Conservation (phyloP, 768 basidiomycete species). For the Pleurotus platypus region DNA sequence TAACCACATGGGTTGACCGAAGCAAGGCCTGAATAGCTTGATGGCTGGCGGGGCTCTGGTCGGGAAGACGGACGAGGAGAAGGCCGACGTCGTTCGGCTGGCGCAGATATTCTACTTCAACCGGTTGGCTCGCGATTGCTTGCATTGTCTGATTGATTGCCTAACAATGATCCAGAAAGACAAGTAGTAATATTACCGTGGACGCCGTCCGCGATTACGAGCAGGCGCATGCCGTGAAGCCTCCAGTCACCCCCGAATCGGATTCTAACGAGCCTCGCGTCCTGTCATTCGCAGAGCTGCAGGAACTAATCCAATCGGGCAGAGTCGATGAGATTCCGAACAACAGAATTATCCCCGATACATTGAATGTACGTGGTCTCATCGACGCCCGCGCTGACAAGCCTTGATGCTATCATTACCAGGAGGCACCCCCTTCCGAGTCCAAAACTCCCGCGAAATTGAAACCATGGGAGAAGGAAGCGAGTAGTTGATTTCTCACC, state of each 20-base stretch:
- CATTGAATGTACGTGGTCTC: constrained; percentile 51
- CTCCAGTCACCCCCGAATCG: constrained; percentile 1
- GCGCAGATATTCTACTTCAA: constrained; percentile 76
- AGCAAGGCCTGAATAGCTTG: constrained; percentile 68
- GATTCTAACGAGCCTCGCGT: constrained; percentile 29
- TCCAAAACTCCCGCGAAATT: constrained; percentile 46
- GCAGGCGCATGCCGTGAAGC: background rate
- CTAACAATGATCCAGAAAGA: constrained; percentile 23
- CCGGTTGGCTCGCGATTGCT: constrained; percentile 27
- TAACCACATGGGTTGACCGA: constrained; percentile 16
- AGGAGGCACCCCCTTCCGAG: constrained; percentile 57
- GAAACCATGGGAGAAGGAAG: constrained; percentile 64
- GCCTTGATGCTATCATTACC: background rate
- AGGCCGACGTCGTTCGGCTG: constrained; percentile 45
- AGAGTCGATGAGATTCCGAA: constrained; percentile 74
- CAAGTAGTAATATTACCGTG: constrained; percentile 36
- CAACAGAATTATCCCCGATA: constrained; percentile 68
- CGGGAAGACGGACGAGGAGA: constrained; percentile 31
- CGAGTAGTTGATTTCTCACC: background rate
- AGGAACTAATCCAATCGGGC: constrained; percentile 68
- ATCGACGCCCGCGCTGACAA: background rate
- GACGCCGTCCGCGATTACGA: constrained; percentile 39
- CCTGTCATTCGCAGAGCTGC: constrained; percentile 65
- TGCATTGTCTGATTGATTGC: background rate
- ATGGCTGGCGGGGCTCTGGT: constrained; percentile 37